Evolutionary conservation across 2,329 filamentous ascomycete species (phyloP).

Genomic region (Colletotrichum camelliae): DNA sequence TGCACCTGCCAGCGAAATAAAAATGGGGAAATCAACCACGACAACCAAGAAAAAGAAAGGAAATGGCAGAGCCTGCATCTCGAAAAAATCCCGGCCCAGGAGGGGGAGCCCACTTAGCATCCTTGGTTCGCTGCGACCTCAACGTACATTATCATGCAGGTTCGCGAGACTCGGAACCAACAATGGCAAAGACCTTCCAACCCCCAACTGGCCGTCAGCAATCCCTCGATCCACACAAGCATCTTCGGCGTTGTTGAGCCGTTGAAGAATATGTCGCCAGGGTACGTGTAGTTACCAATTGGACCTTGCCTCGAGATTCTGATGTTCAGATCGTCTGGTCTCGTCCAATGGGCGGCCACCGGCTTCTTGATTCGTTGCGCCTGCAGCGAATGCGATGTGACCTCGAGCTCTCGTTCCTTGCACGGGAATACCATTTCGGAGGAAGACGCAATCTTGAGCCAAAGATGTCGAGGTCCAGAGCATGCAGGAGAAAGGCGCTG

Average conservation of each 20-base stretch:
- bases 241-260: constrained; percentile 14
- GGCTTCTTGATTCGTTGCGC: not conserved
- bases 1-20: not conserved
- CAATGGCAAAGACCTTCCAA: constrained; percentile 9
- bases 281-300: not conserved
- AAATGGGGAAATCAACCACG: not conserved
- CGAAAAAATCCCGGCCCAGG: constrained; percentile 18
- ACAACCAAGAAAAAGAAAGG: constrained; percentile 6
- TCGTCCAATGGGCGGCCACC: not conserved
- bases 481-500: not conserved
- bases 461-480: not conserved
- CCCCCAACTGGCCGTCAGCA: constrained; percentile 1
- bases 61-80: not conserved
- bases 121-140: constrained; percentile 11
- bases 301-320: not conserved
- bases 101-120: not conserved
- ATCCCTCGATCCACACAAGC: constrained; percentile 18
- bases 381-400: not conserved
- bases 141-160: constrained; percentile 10
- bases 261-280: constrained; percentile 21
- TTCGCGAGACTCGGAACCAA: constrained; percentile 18
- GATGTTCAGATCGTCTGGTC: not conserved
- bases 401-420: not conserved
- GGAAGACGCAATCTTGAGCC: not conserved
- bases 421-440: not conserved